These are phyloP conservation scores for Acer campestre DNA, from an alignment of 345 rosid genomes.

Conservation along the genomic window DNA sequence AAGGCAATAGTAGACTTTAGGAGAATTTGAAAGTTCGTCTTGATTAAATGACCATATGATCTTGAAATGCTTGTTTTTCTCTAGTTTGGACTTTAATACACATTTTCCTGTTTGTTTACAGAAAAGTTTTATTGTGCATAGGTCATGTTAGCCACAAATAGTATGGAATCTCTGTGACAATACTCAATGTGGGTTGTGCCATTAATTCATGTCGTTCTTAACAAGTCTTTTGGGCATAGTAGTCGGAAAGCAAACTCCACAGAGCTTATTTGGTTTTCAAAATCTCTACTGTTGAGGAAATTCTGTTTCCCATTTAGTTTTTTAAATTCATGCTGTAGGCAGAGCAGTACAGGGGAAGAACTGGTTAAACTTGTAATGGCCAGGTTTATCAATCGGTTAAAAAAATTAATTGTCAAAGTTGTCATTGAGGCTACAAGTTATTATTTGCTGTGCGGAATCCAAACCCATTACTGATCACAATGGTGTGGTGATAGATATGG, in stretches of 20 bases:
- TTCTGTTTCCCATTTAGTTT: constrained; percentile 16
- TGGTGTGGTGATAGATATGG: too few species aligned
- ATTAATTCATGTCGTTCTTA: constrained; percentile 91
- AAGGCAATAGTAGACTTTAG: too few species aligned
- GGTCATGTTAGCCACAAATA: too few species aligned
- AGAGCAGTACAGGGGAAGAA: constrained; percentile 90
- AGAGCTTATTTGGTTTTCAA: constrained; percentile 68
- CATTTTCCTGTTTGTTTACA: constrained; percentile 10
- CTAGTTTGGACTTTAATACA: background rate
- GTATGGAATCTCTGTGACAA: too few species aligned
- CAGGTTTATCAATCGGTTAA: constrained; percentile 86
- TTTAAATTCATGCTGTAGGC: constrained; percentile 56
- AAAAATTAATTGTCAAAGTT: constrained; percentile 61
- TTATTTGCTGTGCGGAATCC: constrained; percentile 78
- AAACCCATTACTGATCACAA: constrained; percentile 2
- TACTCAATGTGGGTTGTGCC: constrained; percentile 57
- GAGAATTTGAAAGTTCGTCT: too few species aligned
- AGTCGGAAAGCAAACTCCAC: constrained; percentile 59
- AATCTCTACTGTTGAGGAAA: constrained; percentile 69
- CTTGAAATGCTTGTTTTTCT: background rate
- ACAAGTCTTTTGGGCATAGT: constrained; percentile 79
- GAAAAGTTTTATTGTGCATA: constrained; percentile 28
- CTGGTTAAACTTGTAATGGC: constrained; percentile 96
- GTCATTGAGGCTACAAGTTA: constrained; percentile 83
- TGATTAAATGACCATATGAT: too few species aligned